Evolutionary conservation across 1,139 yeast species (phyloP).

Genomic region (Suhomyces bolitotheri): DNA sequence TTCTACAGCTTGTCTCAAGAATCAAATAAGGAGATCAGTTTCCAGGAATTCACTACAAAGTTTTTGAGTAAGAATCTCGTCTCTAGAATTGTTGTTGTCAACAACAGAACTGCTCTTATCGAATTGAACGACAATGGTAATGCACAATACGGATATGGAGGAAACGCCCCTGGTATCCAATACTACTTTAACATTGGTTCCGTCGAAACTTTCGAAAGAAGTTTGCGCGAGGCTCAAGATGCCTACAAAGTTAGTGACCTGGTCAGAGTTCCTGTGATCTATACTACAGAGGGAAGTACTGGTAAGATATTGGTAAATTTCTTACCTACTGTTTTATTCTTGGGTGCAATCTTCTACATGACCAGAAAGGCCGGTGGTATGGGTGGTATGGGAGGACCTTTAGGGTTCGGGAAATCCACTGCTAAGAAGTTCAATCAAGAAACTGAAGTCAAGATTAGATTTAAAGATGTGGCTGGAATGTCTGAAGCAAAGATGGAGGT

Average conservation of each 20-base stretch:
- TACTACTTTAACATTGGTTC: slow-evolving; percentile 81
- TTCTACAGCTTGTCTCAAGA: slow-evolving; percentile 21
- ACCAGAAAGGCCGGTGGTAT: slow-evolving; percentile 58
- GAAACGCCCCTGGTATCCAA: slow-evolving; percentile 9
- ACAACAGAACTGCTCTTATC: slow-evolving; percentile 39
- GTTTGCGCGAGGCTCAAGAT: slow-evolving; percentile 73
- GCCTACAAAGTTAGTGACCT: slow-evolving; percentile 60
- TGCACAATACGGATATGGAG: slow-evolving; percentile 25
- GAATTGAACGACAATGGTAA: slow-evolving; percentile 43
- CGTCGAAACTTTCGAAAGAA: slow-evolving; percentile 85
- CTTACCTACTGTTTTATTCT: slow-evolving; percentile 76
- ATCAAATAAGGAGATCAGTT: slow-evolving; percentile 34
- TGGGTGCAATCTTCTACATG: slow-evolving; percentile 84
- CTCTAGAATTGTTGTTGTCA: slow-evolving; percentile 37
- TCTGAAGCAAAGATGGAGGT: slow-evolving; percentile 97
- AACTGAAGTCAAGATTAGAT: slow-evolving; percentile 82
- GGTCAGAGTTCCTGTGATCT: slow-evolving; percentile 82
- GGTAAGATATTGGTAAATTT: slow-evolving; percentile 68
- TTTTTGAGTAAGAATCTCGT: slow-evolving; percentile 44
- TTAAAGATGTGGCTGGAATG: slow-evolving; percentile 96
- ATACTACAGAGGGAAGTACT: slow-evolving; percentile 66
- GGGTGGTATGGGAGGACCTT: slow-evolving; percentile 63
- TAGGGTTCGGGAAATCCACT: slow-evolving; percentile 80
- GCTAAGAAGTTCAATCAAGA: slow-evolving; percentile 93
- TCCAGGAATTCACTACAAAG: slow-evolving; percentile 46